A percentile compares a stretch with the other conserved stretches of the same genome.
Evolutionary conservation across 179 eudicot species (phyloP).

Genomic region (Camellia oleifera): DNA sequence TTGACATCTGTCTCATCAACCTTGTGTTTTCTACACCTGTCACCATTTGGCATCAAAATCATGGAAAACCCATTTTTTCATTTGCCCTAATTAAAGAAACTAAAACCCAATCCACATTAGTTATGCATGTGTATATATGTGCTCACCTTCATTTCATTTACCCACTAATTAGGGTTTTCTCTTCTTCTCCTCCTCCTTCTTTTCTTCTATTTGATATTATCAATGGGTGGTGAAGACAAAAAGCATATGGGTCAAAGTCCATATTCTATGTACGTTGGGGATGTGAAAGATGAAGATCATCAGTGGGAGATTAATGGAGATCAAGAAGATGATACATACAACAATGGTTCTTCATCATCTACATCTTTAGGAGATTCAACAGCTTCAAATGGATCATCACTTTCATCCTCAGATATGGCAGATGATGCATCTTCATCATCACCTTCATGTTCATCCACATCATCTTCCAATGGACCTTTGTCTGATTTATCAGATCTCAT

Average conservation of each 20-base stretch:
- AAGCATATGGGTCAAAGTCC: conserved; percentile 13
- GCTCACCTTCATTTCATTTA: conserved; percentile 14
- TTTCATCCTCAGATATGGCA: conserved; percentile 26
- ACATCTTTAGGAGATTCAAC: conserved; percentile 28
- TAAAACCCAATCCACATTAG: neutral
- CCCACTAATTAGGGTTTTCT: neutral
- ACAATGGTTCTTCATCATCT: neutral
- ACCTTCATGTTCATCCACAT: conserved; percentile 19
- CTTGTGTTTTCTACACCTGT: neutral
- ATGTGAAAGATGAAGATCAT: neutral
- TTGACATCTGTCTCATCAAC: neutral
- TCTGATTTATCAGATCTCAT: conserved; percentile 44
- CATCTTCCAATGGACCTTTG: conserved; percentile 12
- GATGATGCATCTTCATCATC: conserved; percentile 49
- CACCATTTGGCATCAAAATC: neutral
- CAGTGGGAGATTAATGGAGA: neutral
- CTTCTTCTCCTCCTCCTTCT: neutral
- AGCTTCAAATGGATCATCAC: conserved; percentile 38
- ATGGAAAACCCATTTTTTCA: neutral
- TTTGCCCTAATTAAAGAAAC: neutral
- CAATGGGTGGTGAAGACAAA: conserved; percentile 19
- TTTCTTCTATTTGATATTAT: neutral
- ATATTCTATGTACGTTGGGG: conserved; percentile 11
- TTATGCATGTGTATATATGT: conserved; percentile 10
- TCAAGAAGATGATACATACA: neutral